These are phyloP conservation scores for Solanum stenotomum DNA, from an alignment of 257 asterid genomes.

Conservation along the genomic window DNA sequence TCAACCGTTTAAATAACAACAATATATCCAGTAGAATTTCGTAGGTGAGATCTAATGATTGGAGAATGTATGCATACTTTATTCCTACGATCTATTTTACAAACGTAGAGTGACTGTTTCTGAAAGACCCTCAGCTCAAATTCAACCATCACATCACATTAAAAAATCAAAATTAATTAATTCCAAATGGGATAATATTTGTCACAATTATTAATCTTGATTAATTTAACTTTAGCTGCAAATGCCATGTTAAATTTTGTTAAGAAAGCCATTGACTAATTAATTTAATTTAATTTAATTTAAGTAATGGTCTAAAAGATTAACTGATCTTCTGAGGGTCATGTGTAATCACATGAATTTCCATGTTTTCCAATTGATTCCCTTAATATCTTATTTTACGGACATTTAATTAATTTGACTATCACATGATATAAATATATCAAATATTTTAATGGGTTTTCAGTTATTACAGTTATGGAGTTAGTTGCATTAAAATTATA, in stretches of 20 bases:
- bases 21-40: too few species aligned
- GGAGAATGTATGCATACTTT: background rate
- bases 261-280: slow-evolving; percentile 4
- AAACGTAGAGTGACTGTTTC: too few species aligned
- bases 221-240: background rate
- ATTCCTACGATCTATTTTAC: background rate
- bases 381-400: background rate
- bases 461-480: slow-evolving; percentile 53
- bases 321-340: slow-evolving; percentile 9
- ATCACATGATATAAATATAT: background rate
- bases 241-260: background rate
- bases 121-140: background rate
- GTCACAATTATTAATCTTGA: background rate
- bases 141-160: background rate
- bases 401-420: background rate
- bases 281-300: background rate
- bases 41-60: too few species aligned
- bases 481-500: slow-evolving; percentile 27
- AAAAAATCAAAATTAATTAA: background rate
- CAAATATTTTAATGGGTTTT: slow-evolving; percentile 13
- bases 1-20: background rate
- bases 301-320: slow-evolving; percentile 17
- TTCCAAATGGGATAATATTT: background rate
- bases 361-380: slow-evolving; percentile 16
- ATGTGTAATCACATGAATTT: slow-evolving; percentile 45